Evolutionary conservation across 306 rosid species (phyloP).

Genomic region (Lotus japonicus): DNA sequence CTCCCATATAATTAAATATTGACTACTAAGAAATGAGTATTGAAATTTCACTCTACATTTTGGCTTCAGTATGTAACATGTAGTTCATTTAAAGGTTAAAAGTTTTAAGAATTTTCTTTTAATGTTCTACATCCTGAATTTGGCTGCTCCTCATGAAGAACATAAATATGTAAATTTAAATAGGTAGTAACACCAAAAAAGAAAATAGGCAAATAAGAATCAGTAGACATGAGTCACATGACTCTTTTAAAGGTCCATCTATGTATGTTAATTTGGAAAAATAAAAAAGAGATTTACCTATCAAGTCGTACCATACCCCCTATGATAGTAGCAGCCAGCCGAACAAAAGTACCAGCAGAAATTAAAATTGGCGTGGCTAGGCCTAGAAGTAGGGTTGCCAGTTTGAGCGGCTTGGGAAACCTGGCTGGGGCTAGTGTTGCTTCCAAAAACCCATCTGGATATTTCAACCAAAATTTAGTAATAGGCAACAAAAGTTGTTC

Average conservation of each 20-base stretch:
- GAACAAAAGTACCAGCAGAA: slow-evolving; percentile 73
- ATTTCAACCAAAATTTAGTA: slow-evolving; percentile 26
- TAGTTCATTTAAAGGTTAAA: neutral
- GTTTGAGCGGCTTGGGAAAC: slow-evolving; percentile 86
- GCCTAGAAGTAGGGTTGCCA: slow-evolving; percentile 73
- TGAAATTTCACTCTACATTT: neutral
- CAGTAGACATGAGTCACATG: too few relatives aligned
- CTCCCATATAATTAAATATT: neutral
- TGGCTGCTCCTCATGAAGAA: neutral
- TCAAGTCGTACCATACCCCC: slow-evolving; percentile 80
- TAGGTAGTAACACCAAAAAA: neutral
- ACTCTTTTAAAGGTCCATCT: too few relatives aligned
- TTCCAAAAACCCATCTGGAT: slow-evolving; percentile 88
- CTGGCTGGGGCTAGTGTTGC: slow-evolving; percentile 78
- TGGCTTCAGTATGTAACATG: neutral
- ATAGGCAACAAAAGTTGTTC: slow-evolving; percentile 10
- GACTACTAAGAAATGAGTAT: neutral
- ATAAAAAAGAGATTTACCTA: slow-evolving; percentile 39
- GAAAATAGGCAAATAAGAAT: neutral
- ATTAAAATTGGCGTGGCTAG: slow-evolving; percentile 60
- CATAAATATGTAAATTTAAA: neutral
- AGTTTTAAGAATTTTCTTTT: too few relatives aligned
- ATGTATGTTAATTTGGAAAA: too few relatives aligned
- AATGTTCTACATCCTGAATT: neutral
- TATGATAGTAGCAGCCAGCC: slow-evolving; percentile 51